Conservation (phyloP, 257 asterid genomes). For the Plantago ovata region DNA sequence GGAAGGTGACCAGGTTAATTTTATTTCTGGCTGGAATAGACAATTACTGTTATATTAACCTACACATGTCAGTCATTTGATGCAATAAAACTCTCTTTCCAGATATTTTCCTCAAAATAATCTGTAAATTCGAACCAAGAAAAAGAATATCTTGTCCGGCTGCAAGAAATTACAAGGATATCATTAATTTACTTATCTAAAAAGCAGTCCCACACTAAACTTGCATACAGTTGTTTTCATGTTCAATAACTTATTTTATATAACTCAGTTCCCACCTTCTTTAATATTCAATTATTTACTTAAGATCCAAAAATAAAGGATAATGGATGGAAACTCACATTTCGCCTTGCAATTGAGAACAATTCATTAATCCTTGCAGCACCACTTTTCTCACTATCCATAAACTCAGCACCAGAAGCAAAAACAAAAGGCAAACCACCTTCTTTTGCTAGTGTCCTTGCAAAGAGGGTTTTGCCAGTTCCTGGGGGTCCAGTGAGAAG, state of each 20-base stretch:
- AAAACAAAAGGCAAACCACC: conserved; percentile 96
- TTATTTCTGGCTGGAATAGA: background rate
- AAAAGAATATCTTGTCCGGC: too few species aligned
- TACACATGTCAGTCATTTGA: background rate
- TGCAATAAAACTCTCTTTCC: background rate
- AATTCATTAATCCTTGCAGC: conserved; percentile 81
- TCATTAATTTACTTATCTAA: too few species aligned
- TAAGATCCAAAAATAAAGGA: conserved; percentile 17
- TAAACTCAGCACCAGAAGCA: conserved; percentile 99
- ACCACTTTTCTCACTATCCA: conserved; percentile 95
- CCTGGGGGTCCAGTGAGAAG: conserved; percentile 99
- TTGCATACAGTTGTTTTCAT: conserved; percentile 8
- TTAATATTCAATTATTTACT: conserved; percentile 17
- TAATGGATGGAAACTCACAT: conserved; percentile 48
- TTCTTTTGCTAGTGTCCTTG: conserved; percentile 89
- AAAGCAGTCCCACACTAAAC: background rate
- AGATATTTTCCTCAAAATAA: background rate
- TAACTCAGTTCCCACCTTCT: conserved; percentile 11
- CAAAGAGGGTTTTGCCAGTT: conserved; percentile 97
- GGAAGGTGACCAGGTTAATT: background rate
- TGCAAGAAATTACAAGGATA: too few species aligned
- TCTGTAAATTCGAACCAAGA: background rate
- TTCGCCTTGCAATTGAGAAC: conserved; percentile 88
- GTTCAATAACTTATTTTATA: background rate
- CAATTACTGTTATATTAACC: background rate